phyloP scores from a whole-genome alignment of 495 filamentous ascomycete genomes.

The Parmelia sp. region DNA sequence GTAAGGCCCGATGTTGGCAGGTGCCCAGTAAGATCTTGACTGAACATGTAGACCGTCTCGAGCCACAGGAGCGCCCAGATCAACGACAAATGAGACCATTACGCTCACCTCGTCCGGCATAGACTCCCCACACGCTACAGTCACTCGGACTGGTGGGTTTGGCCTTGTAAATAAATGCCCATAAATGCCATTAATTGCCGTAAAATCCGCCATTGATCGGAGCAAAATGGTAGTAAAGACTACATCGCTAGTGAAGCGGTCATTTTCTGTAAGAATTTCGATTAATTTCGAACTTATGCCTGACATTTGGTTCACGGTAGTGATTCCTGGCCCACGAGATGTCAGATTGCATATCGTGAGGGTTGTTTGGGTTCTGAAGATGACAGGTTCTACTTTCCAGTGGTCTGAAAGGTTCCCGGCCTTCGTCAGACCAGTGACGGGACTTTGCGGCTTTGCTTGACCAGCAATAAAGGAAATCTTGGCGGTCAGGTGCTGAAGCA shows the following conservation, averaged over 20 bases:
- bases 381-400: background rate
- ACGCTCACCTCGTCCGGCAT: constrained; percentile 55
- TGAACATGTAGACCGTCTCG: constrained; percentile 78
- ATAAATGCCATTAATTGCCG: constrained; percentile 67
- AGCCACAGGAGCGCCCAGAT: constrained; percentile 30
- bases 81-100: constrained; percentile 50
- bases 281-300: constrained; percentile 41
- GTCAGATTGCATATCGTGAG: constrained; percentile 43
- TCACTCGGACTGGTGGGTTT: constrained; percentile 79
- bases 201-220: constrained; percentile 72
- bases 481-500: constrained; percentile 22
- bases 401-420: background rate
- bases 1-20: constrained; percentile 96
- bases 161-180: constrained; percentile 56
- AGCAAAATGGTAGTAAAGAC: constrained; percentile 71
- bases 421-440: background rate
- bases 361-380: constrained; percentile 23
- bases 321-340: constrained; percentile 37
- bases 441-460: background rate
- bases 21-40: constrained; percentile 92
- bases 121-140: constrained; percentile 64
- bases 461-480: background rate
- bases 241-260: constrained; percentile 47
- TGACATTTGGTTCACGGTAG: constrained; percentile 40
- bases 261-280: constrained; percentile 15